Base-by-base conservation (phyloP, 2,329 filamentous ascomycete genomes). In the Fusarium clavum region DNA sequence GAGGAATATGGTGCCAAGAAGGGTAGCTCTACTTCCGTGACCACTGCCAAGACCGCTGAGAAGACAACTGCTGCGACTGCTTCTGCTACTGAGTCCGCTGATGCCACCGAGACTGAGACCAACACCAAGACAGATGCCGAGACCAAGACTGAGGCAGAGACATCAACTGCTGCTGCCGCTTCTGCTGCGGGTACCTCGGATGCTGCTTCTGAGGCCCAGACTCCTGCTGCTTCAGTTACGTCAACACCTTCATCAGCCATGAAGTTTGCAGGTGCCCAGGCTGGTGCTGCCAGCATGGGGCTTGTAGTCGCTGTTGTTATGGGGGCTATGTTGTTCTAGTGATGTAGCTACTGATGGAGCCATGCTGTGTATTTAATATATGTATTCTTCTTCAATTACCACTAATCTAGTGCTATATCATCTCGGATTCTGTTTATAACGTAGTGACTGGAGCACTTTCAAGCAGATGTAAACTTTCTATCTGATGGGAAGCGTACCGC, bases 1-100 rank as follows among this genome's bases (percentile, higher is more conserved):
- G 38, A 49, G 10, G 64, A 71, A 34, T 60, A 55, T 22, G 63
- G 58, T 18, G 51, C 58, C 0, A 54, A 63, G 4, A 38, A 70
- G 43, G 58, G 56, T 29, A 27, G 13, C 8, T 59, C 57, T 5
- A 60, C 63, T 3, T 71, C 67, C 1, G 61, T 63, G 18, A 64
- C 53, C 1, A 20, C 67, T 14, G 47, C 43, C 32, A 71, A 60
- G 41, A 57, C 67, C 1, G 48, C 54, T 16, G 47, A 27, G 16
- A 40, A 57, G 29, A 41, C 56, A 8, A 32, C 20, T 9, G 30
- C 20, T 44, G 18, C 38, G 6, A 27, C 20, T 4, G 53, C 53
- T 38, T 38, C 34, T 25, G 29, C 47, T 30, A n/a, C 58, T 11
- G 46, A 48, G 32, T 30, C 63, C 3, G 41, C 29, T 18, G 51